Base-by-base conservation (phyloP, 1,284 basidiomycete genomes). In the Wallemia mellicola region DNA sequence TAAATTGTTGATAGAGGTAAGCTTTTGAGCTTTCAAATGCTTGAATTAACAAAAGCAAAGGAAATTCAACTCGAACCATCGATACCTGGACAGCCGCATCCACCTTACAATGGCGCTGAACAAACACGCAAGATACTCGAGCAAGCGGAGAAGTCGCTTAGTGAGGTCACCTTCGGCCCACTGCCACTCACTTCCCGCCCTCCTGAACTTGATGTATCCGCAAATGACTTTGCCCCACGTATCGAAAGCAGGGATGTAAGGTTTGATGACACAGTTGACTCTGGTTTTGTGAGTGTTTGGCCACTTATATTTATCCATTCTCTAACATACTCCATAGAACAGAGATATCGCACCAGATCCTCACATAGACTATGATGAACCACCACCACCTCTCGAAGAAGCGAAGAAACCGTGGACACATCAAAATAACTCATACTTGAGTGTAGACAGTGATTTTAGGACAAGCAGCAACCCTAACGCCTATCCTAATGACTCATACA, bases 21-120 rank as follows among this genome's bases (percentile, higher is more conserved):
- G 76, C 71, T 24, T n/a, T 59, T 9, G 27, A 59, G 58, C 28
- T 54, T 19, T 59, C 55, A 57, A 19, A 24, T 28, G 48, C 28
- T 59, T 60, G 26, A 59, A 54, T 62, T 28, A 54, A 55, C 59
- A 32, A 62, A 48, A 57, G 48, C 60, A 57, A 60, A 83, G 77
- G 84, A 86, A 74, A 82, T 94, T 11, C 81, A 86, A 0, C 77
- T 86, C 61, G 80, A 83, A 19, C 71, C 74, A 26, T 89, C 87
- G 0, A 78, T 81, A 58, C 86, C 87, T 1, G 89, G 89, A 15
- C 74, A 83, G 60, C 76, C 80, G 1, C 77, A 89, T 3, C 74
- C 77, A 3, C 75, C 81, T 61, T 94, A 92, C 68, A 73, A 73
- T 22, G 71, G 71, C 24, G 58, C 48, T 38, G 58, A 61, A 82